Conservation (phyloP, 139 green algal genomes). For the Chlorella vulgaris region DNA sequence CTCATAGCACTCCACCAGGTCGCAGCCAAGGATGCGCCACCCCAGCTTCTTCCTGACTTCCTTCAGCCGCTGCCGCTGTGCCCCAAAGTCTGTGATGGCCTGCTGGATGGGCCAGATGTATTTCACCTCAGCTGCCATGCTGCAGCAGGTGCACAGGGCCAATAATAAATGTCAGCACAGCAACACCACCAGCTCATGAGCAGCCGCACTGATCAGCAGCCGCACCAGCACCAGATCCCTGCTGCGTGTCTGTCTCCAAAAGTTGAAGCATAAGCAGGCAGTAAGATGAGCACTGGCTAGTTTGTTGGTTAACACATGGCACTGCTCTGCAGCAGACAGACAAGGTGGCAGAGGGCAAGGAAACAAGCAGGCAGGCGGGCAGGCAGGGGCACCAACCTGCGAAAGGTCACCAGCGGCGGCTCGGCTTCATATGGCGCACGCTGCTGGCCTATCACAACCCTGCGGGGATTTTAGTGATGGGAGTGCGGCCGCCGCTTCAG, state of each 20-base stretch:
- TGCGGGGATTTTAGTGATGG: neutral
- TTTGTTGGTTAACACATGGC: no score
- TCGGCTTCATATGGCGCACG: slow-evolving; percentile 35
- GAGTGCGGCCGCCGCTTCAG: no score
- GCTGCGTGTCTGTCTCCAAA: no score
- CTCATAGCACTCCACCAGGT: slow-evolving; percentile 80
- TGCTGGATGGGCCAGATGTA: slow-evolving; percentile 84
- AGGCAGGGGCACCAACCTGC: neutral
- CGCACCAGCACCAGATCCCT: no score
- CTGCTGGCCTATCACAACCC: slow-evolving; percentile 25
- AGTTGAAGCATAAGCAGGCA: no score
- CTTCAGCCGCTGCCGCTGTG: slow-evolving; percentile 69
- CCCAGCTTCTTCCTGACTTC: slow-evolving; percentile 59
- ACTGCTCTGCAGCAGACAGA: no score
- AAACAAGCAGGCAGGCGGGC: neutral
- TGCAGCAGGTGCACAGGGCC: slow-evolving; percentile 30
- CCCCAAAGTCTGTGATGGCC: slow-evolving; percentile 68
- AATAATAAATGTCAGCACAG: no score
- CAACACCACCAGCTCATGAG: neutral
- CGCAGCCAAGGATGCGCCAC: slow-evolving; percentile 76
- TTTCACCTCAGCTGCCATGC: slow-evolving; percentile 62
- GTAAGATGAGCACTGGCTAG: no score
- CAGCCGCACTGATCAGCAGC: neutral
- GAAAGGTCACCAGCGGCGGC: slow-evolving; percentile 31
- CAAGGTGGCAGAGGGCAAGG: no score